Evolutionary conservation across 2,329 filamentous ascomycete genomes (phyloP), one percentile per base, ranked within the genome.

Genomic region (Ophiostoma perfectum): DNA sequence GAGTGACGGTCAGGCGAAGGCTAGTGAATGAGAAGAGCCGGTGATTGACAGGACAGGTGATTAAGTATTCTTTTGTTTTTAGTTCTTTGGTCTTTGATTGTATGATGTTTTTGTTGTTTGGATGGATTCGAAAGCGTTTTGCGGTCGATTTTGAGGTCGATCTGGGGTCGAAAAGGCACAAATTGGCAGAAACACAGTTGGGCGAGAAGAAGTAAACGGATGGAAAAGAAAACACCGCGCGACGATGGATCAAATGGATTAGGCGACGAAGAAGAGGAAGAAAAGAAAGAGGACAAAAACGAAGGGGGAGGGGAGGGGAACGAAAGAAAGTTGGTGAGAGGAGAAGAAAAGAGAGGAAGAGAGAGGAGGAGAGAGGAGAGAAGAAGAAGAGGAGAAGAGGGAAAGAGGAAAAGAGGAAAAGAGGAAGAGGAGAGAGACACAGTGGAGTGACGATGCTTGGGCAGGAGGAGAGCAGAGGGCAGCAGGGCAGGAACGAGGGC

Each of bases 261-360:
- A 42, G 41, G 60, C 60, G 60, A 63, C 60, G 41, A 64, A 44
- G 63, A 47, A 36, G 63, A 27, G 42, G 42, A 27, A 14, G 36
- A 65, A 27, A 27, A 65, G 58, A 64, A 44, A 45, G 55, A 49
- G 18, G 64, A 38, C 18, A 36, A 49, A 52, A 65, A 65, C 64
- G 64, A 65, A 65, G 36, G 55, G 39, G 36, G 64, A 69, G 39
- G 39, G 58, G 58, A 62, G 58, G 65, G n/a, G 64, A 52, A 41
- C 49, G 44, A 66, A 41, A 64, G 18, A 47, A 45, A 65, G 44
- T 44, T 45, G 18, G 16, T 58, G 63, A 64, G 63, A 47, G 44
- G 62, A 64, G 6, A 12, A 63, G 60, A 63, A n/a, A 41, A n/a
- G 38, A 64, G 41, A 27, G 16, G 9, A 27, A 9, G 12, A 11